Percentiles rank a stretch among this genome's conserved stretches.
Conservation (phyloP, 2,329 filamentous ascomycete genomes). For the Dothiorella sarmentorum region DNA sequence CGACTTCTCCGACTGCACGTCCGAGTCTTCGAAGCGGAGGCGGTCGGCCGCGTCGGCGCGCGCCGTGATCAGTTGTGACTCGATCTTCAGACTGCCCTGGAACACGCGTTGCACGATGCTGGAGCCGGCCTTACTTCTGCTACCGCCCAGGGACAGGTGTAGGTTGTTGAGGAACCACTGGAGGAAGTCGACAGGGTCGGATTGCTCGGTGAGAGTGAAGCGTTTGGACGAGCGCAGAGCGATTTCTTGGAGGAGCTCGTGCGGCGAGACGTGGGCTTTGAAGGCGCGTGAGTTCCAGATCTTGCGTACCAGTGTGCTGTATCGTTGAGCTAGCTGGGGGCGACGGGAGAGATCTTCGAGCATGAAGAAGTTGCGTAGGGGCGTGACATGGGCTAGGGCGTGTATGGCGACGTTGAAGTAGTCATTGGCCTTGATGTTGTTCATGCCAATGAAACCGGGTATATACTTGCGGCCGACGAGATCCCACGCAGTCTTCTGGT, state of each 20-base stretch:
- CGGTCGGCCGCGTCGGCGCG: constrained; percentile 84
- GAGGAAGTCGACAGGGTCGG: constrained; percentile 93
- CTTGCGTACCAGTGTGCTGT: constrained; percentile 87
- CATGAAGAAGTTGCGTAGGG: constrained; percentile 87
- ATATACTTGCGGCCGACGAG: constrained; percentile 80
- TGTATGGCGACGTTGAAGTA: constrained; percentile 96
- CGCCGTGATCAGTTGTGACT: constrained; percentile 90
- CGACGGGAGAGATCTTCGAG: constrained; percentile 72
- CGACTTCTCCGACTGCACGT: constrained; percentile 70
- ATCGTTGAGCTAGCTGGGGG: constrained; percentile 81
- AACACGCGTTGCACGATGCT: constrained; percentile 91
- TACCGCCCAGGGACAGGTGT: constrained; percentile 85
- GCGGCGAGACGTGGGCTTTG: constrained; percentile 92
- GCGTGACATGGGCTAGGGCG: constrained; percentile 82
- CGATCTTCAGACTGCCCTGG: constrained; percentile 86
- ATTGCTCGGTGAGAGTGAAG: constrained; percentile 85
- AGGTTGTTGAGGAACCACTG: constrained; percentile 98
- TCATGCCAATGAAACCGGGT: constrained; percentile 96
- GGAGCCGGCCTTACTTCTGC: constrained; percentile 76
- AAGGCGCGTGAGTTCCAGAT: constrained; percentile 98
- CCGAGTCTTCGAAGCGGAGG: constrained; percentile 88
- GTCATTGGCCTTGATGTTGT: constrained; percentile 99
- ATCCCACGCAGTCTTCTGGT: constrained; percentile 65
- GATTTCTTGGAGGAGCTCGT: constrained; percentile 94
- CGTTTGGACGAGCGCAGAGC: constrained; percentile 85